phyloP scores from a whole-genome alignment of 2,329 filamentous ascomycete genomes.

The Apiospora kogelbergensis region DNA sequence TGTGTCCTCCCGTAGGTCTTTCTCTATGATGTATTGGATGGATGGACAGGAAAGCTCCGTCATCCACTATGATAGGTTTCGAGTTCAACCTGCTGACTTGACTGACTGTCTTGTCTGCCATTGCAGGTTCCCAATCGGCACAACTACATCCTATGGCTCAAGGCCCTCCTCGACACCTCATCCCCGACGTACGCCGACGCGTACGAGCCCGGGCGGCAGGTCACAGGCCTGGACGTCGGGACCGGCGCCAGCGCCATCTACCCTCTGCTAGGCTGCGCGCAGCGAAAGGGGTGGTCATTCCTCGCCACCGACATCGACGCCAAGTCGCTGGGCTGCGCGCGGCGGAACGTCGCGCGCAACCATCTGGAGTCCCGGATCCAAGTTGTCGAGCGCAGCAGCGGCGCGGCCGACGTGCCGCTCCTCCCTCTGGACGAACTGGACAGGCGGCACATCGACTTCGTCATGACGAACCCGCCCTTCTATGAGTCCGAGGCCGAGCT shows the following conservation, averaged over 20 bases:
- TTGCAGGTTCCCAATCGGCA: conserved; percentile 66
- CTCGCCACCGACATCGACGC: conserved; percentile 78
- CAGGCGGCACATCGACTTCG: conserved; percentile 68
- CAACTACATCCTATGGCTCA: conserved; percentile 90
- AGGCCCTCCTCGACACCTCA: conserved; percentile 74
- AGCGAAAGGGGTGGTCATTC: conserved; percentile 70
- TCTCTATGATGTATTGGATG: too few species aligned
- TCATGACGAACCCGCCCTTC: conserved; percentile 95
- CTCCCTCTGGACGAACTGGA: conserved; percentile 58
- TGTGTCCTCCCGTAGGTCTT: conserved; percentile 69
- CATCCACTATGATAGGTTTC: too few species aligned
- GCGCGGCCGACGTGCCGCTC: conserved; percentile 49
- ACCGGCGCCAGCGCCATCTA: conserved; percentile 93
- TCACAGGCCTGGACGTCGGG: conserved; percentile 79
- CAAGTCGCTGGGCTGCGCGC: conserved; percentile 65
- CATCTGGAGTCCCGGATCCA: conserved; percentile 61
- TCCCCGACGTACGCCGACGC: conserved; percentile 45
- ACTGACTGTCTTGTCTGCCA: conserved; percentile 5
- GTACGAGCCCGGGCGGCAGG: conserved; percentile 42
- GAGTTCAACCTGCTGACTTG: too few species aligned
- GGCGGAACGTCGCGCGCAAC: conserved; percentile 67
- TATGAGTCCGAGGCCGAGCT: conserved; percentile 76
- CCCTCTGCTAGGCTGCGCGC: conserved; percentile 72
- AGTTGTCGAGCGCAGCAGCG: conserved; percentile 52
- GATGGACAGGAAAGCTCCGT: background rate